These are phyloP conservation scores for Crithidia brevicula DNA, from an alignment of 208 protist genomes.

Conservation along the genomic window DNA sequence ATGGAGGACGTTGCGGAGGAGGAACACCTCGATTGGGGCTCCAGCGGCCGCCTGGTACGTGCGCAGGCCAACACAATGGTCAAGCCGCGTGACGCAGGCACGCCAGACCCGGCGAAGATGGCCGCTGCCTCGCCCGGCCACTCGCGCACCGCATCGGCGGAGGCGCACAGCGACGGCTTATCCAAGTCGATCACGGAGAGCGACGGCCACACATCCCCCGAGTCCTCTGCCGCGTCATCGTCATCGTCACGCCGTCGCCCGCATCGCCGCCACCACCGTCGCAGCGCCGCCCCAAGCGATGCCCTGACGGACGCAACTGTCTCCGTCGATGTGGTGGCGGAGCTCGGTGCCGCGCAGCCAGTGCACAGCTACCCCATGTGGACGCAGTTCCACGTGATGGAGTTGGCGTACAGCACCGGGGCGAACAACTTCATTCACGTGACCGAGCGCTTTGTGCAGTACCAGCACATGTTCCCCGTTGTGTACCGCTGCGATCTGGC, in stretches of 20 bases:
- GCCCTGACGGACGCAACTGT: not conserved
- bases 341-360: conserved; percentile 10
- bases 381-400: conserved; percentile 73
- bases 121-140: conserved; percentile 3
- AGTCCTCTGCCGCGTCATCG: conserved; percentile 16
- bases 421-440: conserved; percentile 66
- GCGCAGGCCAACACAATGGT: conserved; percentile 5
- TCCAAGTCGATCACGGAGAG: conserved; percentile 15
- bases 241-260: conserved; percentile 21
- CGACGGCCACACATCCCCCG: not conserved
- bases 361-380: conserved; percentile 53
- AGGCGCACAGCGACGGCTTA: conserved; percentile 15
- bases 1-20: conserved; percentile 69
- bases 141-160: conserved; percentile 4
- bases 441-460: conserved; percentile 58
- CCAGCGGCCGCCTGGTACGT: conserved; percentile 29
- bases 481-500: conserved; percentile 55
- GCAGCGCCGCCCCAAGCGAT: conserved; percentile 13
- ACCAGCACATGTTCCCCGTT: conserved; percentile 62
- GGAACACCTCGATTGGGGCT: conserved; percentile 74
- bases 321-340: not conserved
- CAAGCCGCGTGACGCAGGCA: conserved; percentile 21
- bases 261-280: conserved; percentile 28
- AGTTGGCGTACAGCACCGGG: conserved; percentile 56
- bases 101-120: conserved; percentile 17